Evolutionary conservation across 129 eudicot species (phyloP), one percentile per base, ranked within the genome.

Genomic region (Tagetes erecta): DNA sequence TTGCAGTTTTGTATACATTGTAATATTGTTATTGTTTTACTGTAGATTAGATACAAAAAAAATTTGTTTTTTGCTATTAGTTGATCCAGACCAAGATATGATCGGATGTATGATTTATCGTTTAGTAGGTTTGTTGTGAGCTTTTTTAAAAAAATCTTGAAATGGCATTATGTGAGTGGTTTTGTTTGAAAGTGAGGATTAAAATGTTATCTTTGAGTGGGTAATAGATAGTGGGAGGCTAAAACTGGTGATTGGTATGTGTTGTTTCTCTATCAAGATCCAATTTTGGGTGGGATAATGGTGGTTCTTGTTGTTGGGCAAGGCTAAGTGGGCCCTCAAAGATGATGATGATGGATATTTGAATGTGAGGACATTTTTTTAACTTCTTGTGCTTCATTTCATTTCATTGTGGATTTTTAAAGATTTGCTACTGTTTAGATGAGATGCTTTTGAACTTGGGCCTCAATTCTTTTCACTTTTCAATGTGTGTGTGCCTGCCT

Each of bases 201-300:
- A 66, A 3, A 50, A 40, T 36, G 42, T 33, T 53, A 31, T 67
- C 27, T 53, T 59, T 74, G 34, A 74, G 77, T 80, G 75, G 87
- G 76, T 64, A 81, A 73, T 47, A 36, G 67, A 69, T 79, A 67
- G 82, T 76, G 84, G 82, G 77, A 33, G 90, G 85, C 76, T 83
- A 75, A 72, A 71, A 78, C 80, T 75, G 67, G 67, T 77, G 59
- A 74, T 71, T 64, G 53, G 65, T 80, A 59, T 63, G 80, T 81
- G 80, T 80, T 79, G 87, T 83, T 71, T 89, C 89, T 78, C 80
- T 58, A 78, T 76, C 78, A 80, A 76, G 78, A 75, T 76, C 86
- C 80, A 79, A 47, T 71, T 83, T 76, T 85, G 84, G 84, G 81
- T 78, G 83, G 84, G 88, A 87, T 89, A 73, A 85, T 83, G 92